Percentiles rank a stretch among this genome's conserved stretches.
Conservation (phyloP, 2,329 filamentous ascomycete genomes). For the Colletotrichum sidae region DNA sequence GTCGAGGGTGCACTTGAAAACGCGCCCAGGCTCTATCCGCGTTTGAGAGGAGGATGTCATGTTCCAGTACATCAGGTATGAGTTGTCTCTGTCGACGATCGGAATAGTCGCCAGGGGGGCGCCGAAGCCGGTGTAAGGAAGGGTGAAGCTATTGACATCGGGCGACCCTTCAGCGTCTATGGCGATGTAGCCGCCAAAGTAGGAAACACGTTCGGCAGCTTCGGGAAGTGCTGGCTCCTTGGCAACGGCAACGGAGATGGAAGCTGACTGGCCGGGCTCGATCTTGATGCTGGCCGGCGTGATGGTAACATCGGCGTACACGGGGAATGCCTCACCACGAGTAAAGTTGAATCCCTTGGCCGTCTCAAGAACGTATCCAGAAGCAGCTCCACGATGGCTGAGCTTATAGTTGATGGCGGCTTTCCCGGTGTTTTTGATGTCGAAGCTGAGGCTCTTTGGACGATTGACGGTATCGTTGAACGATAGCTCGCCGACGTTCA, state of each 20-base stretch:
- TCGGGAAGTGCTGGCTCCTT: conserved; percentile 20
- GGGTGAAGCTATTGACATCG: conserved; percentile 15
- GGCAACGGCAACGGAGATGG: conserved; percentile 39
- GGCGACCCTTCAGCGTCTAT: conserved; percentile 37
- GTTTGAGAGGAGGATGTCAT: not conserved
- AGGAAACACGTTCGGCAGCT: conserved; percentile 41
- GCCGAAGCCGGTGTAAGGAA: conserved; percentile 23
- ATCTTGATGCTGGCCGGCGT: conserved; percentile 35
- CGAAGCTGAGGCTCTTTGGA: conserved; percentile 44
- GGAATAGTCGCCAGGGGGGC: conserved; percentile 10
- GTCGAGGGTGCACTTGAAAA: conserved; percentile 16
- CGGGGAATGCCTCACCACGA: not conserved
- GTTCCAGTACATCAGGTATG: conserved; percentile 17
- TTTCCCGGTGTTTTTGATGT: conserved; percentile 49
- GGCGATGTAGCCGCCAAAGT: conserved; percentile 45
- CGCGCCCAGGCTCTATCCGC: not conserved
- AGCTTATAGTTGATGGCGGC: conserved; percentile 47
- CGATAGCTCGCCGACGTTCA: conserved; percentile 48
- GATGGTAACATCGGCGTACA: conserved; percentile 16
- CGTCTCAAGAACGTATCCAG: conserved; percentile 46
- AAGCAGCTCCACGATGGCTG: conserved; percentile 42
- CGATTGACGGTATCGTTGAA: conserved; percentile 56
- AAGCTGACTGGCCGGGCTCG: conserved; percentile 31
- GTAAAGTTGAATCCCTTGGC: conserved; percentile 17
- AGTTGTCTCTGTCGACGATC: conserved; percentile 1